Evolutionary conservation across 1,139 yeast genomes (phyloP).

Genomic region (Diutina siamensis): DNA sequence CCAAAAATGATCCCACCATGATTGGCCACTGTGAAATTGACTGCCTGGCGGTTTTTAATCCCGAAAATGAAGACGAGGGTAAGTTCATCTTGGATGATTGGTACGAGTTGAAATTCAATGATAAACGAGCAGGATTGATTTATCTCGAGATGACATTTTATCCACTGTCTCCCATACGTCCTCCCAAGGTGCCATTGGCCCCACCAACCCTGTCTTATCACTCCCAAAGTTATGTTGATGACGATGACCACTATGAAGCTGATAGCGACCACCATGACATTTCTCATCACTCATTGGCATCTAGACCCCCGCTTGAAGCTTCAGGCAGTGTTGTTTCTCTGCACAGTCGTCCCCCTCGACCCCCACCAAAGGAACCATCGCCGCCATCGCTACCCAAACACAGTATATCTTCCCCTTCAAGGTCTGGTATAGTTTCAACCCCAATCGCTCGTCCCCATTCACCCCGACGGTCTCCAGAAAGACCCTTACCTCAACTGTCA

Average conservation of each 20-base stretch:
- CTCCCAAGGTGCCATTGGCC: constrained; percentile 10
- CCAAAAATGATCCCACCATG: constrained; percentile 74
- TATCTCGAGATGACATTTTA: constrained; percentile 89
- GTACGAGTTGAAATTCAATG: constrained; percentile 60
- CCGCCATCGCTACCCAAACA: neutral
- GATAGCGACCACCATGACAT: neutral
- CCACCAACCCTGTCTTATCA: neutral
- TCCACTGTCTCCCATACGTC: constrained; percentile 45
- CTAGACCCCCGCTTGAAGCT: neutral
- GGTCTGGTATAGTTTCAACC: too few species aligned
- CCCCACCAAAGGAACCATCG: neutral
- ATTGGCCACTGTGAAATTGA: constrained; percentile 78
- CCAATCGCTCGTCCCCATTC: too few species aligned
- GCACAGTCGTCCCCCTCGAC: neutral
- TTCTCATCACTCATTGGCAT: neutral
- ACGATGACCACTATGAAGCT: neutral
- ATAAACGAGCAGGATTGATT: constrained; percentile 79
- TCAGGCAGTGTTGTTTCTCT: neutral
- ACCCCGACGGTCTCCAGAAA: too few species aligned
- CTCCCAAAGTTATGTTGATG: neutral
- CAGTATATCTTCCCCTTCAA: neutral
- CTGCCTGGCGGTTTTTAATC: constrained; percentile 52
- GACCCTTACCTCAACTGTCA: neutral
- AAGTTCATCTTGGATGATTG: constrained; percentile 70
- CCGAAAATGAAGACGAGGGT: constrained; percentile 44